phyloP scores from a whole-genome alignment of 2,329 filamentous ascomycete genomes.

The Lecanicillium sp. region DNA sequence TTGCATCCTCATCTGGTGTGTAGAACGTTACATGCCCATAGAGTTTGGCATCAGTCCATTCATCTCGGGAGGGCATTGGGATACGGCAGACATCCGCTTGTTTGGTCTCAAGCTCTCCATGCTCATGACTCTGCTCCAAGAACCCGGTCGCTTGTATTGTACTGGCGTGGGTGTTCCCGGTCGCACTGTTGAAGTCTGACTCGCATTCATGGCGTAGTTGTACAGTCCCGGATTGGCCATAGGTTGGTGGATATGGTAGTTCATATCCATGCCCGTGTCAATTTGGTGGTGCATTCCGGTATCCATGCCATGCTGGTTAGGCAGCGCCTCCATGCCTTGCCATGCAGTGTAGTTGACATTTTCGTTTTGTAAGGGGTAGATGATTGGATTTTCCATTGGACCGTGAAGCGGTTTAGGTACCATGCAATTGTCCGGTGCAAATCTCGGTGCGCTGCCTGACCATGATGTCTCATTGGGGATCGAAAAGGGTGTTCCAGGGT shows the following conservation, averaged over 20 bases:
- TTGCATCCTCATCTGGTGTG: not conserved
- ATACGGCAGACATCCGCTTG: conserved; percentile 25
- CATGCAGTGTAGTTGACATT: conserved; percentile 6
- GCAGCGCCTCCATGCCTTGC: conserved; percentile 4
- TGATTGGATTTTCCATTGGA: conserved; percentile 10
- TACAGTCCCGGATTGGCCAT: conserved; percentile 6
- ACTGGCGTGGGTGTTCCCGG: conserved; percentile 29
- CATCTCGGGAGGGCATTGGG: conserved; percentile 16
- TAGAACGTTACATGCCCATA: conserved; percentile 16
- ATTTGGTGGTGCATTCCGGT: conserved; percentile 6
- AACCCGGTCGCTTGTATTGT: conserved; percentile 30
- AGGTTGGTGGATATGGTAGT: conserved; percentile 7
- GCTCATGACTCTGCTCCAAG: conserved; percentile 29
- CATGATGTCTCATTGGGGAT: conserved; percentile 30
- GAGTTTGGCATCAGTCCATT: conserved; percentile 13
- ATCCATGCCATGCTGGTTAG: conserved; percentile 6
- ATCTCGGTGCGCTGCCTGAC: conserved; percentile 30
- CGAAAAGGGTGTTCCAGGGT: conserved; percentile 32
- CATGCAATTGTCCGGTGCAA: conserved; percentile 24
- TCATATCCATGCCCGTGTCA: conserved; percentile 5
- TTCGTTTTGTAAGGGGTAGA: conserved; percentile 9
- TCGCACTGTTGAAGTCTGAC: conserved; percentile 18
- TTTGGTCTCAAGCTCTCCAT: conserved; percentile 28
- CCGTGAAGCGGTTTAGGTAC: conserved; percentile 23
- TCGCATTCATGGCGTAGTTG: conserved; percentile 14